Base-by-base conservation (phyloP, 371 early-diverging fungal genomes). In the Mucor saturninus region DNA sequence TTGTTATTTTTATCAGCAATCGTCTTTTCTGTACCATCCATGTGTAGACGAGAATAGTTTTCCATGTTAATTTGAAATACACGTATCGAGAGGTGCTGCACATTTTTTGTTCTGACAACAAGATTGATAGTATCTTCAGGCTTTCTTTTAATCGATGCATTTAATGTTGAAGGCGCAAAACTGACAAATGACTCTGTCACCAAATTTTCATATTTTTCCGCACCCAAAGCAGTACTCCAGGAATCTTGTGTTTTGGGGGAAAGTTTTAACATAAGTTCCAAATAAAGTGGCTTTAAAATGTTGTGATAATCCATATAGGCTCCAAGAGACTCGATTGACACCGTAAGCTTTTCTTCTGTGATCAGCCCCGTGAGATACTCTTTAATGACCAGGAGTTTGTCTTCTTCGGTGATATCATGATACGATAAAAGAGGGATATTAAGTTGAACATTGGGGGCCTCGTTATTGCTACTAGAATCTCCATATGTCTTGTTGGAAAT, bases 41-140 rank as follows among this genome's bases (percentile, higher is more conserved):
- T 29, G 38, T 73, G 67, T 1, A 64, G 54, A 13, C 73, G 56
- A 68, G 74, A 76, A 48, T 82, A 82, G 51, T 74, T 74, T 35
- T 69, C 68, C 9, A 71, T 65, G 49, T 82, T 74, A 14, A 82
- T 69, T 28, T 66, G 72, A 40, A 69, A 82, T 4, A 76, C 76
- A 31, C 82, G 79, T 5, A 82, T 59, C 9, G 71, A 64, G 11
- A 82, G 51, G 48, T 59, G 64, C 10, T 53, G 15, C 2, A 79
- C 61, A 50, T 82, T 79, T 39, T 79, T 82, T n/a, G 76, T 51
- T 3, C 50, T 43, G 14, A 81, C 32, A 0, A 30, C n/a, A 0
- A 79, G 37, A 3, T 37, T 13, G 6, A 79, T 64, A 2, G 55
- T 11, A 40, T 71, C 74, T 13, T 48, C 54, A 5, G 70, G 71